A percentile compares a stretch with the other conserved stretches of the same genome.
These are phyloP conservation scores for Claviceps sorghi DNA, from an alignment of 2,329 filamentous ascomycete genomes.

Conservation along the genomic window DNA sequence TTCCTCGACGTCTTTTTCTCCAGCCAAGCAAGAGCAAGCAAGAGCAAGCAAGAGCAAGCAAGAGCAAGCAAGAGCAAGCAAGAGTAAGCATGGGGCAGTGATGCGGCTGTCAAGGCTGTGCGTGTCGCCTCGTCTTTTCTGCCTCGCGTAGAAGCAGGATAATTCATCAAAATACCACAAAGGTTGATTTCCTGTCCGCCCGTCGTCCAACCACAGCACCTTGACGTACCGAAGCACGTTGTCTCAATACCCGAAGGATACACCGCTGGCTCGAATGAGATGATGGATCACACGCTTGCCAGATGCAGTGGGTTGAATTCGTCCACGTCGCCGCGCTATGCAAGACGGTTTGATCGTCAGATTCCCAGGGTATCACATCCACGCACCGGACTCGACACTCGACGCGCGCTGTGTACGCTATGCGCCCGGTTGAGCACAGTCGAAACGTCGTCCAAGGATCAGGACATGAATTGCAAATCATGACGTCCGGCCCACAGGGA, in stretches of 20 bases:
- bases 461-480: not conserved
- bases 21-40: too few relatives aligned
- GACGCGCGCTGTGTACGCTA: not conserved
- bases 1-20: too few relatives aligned
- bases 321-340: conserved; percentile 1
- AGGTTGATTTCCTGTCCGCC: too few relatives aligned
- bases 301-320: not conserved
- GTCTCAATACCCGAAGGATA: not conserved
- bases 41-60: too few relatives aligned
- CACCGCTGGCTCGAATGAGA: not conserved
- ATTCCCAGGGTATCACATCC: not conserved
- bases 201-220: not conserved
- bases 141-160: not conserved
- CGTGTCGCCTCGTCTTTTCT: too few relatives aligned
- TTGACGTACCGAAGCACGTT: not conserved
- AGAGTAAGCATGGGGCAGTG: too few relatives aligned
- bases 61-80: too few relatives aligned
- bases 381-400: not conserved
- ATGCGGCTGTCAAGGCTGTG: too few relatives aligned
- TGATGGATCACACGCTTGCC: not conserved
- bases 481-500: not conserved
- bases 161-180: not conserved
- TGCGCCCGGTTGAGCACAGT: not conserved
- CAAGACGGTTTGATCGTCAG: not conserved
- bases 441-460: not conserved